These are phyloP conservation scores for Serendipita sp. DNA, from an alignment of 768 basidiomycete genomes.

Conservation along the genomic window DNA sequence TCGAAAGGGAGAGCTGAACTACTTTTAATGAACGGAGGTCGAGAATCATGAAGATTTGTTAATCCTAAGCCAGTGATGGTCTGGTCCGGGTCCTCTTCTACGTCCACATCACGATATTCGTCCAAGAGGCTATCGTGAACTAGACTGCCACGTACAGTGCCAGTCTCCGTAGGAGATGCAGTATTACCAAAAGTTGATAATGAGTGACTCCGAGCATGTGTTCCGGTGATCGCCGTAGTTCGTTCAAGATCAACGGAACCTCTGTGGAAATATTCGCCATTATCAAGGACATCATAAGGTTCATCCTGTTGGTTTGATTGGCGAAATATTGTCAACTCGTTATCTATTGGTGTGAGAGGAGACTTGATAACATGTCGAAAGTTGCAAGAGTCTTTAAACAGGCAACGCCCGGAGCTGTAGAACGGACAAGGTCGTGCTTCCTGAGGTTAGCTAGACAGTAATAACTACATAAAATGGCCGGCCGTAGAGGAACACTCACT, in stretches of 20 bases:
- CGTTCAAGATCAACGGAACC: not conserved
- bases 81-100: not conserved
- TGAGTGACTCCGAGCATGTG: not conserved
- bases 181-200: not conserved
- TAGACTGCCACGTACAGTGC: not conserved
- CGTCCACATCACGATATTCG: too few species aligned
- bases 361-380: conserved; percentile 6
- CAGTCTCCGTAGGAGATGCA: not conserved
- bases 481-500: not conserved
- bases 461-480: not conserved
- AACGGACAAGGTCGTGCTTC: conserved; percentile 7
- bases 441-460: not conserved
- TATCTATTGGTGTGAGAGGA: not conserved
- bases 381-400: conserved; percentile 8
- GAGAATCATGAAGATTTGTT: not conserved
- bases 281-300: not conserved
- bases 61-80: not conserved
- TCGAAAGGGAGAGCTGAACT: not conserved
- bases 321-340: not conserved
- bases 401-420: not conserved
- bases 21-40: not conserved
- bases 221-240: not conserved
- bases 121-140: not conserved
- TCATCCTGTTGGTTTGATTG: not conserved
- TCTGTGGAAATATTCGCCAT: not conserved